phyloP scores from a whole-genome alignment of 495 filamentous ascomycete genomes.

The Daldinia vernicosa region DNA sequence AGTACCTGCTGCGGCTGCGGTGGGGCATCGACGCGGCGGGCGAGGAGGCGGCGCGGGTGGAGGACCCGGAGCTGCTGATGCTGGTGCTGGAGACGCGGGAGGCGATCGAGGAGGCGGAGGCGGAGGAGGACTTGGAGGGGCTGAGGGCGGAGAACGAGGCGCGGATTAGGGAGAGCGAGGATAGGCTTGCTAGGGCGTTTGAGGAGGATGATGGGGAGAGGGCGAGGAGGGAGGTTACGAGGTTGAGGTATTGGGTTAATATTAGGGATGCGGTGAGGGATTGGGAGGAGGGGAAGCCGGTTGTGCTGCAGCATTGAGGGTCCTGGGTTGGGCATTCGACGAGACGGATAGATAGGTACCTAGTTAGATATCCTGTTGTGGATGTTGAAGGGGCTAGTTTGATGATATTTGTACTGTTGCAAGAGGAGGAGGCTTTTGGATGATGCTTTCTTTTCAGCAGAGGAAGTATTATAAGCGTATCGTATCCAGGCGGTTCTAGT shows the following conservation, averaged over 20 bases:
- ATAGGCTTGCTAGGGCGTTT: slow-evolving; percentile 69
- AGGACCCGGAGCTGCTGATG: slow-evolving; percentile 79
- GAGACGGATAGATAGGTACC: neutral
- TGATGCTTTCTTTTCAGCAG: too few species aligned
- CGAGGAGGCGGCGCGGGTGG: slow-evolving; percentile 76
- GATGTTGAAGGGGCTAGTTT: neutral
- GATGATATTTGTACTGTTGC: too few species aligned
- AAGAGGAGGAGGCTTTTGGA: too few species aligned
- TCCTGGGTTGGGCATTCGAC: neutral
- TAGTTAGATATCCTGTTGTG: neutral
- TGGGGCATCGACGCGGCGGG: slow-evolving; percentile 76
- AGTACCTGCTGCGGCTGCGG: slow-evolving; percentile 78
- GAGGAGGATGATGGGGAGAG: slow-evolving; percentile 67
- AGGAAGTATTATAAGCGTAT: too few species aligned
- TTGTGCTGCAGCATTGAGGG: slow-evolving; percentile 69
- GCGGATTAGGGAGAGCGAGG: slow-evolving; percentile 69
- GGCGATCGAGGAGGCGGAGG: slow-evolving; percentile 77
- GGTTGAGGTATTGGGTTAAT: slow-evolving; percentile 91
- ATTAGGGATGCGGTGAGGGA: slow-evolving; percentile 79
- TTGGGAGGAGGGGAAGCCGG: slow-evolving; percentile 81
- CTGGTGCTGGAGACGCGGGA: slow-evolving; percentile 89
- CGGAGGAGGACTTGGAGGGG: slow-evolving; percentile 68
- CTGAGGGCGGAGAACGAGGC: slow-evolving; percentile 72
- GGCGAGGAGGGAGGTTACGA: slow-evolving; percentile 75
- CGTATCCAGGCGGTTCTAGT: too few species aligned